Evolutionary conservation across 192 early-diverging fungal genomes (phyloP).

Genomic region (Chytriomyces sp.): DNA sequence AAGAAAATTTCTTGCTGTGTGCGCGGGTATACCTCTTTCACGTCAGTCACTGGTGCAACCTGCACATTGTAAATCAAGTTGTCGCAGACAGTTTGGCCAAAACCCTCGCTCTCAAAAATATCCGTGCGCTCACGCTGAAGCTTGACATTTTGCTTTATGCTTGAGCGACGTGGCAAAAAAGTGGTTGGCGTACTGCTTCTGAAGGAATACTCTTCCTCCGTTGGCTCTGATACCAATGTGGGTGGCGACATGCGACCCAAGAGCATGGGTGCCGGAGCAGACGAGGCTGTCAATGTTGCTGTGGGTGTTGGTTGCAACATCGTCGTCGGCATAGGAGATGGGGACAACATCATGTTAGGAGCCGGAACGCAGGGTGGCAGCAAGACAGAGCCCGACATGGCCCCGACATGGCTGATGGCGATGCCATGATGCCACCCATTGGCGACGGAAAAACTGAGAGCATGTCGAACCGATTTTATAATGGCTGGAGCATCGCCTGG

Average conservation of each 20-base stretch:
- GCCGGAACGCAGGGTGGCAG: too few relatives aligned
- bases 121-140: constrained; percentile 10
- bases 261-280: too few relatives aligned
- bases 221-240: background rate
- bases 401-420: too few relatives aligned
- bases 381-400: too few relatives aligned
- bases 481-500: background rate
- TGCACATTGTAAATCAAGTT: constrained; percentile 74
- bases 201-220: background rate
- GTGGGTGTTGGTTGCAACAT: too few relatives aligned
- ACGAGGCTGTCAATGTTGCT: too few relatives aligned
- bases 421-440: constrained; percentile 6
- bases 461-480: background rate
- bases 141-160: background rate
- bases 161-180: background rate
- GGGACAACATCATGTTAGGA: too few relatives aligned
- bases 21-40: background rate
- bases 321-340: too few relatives aligned
- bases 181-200: background rate
- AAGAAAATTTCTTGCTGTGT: constrained; percentile 8
- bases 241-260: background rate
- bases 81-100: constrained; percentile 77
- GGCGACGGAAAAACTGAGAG: background rate
- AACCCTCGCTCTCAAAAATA: background rate
- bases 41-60: constrained; percentile 61